Base-by-base conservation (phyloP, 2,329 filamentous ascomycete genomes). In the Graphilbum sp. region DNA sequence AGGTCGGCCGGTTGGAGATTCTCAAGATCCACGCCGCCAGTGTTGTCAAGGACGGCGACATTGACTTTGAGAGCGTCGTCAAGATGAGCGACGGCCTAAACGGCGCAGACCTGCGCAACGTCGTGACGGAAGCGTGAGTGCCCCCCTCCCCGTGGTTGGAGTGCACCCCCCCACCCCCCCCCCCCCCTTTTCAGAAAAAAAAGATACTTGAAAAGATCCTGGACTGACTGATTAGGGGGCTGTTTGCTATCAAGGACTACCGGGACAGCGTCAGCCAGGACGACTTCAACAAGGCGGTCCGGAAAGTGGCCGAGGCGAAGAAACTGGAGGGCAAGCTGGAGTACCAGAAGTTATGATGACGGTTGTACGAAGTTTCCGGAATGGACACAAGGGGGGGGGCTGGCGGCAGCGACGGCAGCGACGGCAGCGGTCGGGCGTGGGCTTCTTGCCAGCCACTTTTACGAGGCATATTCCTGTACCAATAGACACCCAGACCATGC, bases 61-160 rank as follows among this genome's bases (percentile, higher is more conserved):
- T 98, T 53, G 92, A 98, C 58, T 98, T 93, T 54, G 90, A 98
- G 71, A 95, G 85, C 52, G 86, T 98, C 43, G 90, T 98, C 49
- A 98, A 98, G 76, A 98, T 98, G 90, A 95, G 87, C 51, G 90
- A 98, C 54, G 87, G 88, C 21, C 72, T 98, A 51, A 98, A 98
- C 61, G 90, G 90, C 55, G 90, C 90, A 36, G 90, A 98, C 74
- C 63, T 98, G 66, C 72, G 90, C 54, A 98, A 98, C 55, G 87
- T 98, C 37, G 87, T 98, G 37, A 98, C 90, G 13, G 90, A 98
- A 69, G 90, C 90, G 85, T 93, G 72, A 68, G 85, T 76, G 20
- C 24, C n/a, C 18, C 21, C 6, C 7, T 16, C 24, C n/a, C n/a
- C n/a, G n/a, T n/a, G n/a, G n/a, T n/a, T n/a, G n/a, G n/a, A n/a